Base-by-base conservation (phyloP, 371 early-diverging fungal genomes). In the Zopfochytrium polystomum region DNA sequence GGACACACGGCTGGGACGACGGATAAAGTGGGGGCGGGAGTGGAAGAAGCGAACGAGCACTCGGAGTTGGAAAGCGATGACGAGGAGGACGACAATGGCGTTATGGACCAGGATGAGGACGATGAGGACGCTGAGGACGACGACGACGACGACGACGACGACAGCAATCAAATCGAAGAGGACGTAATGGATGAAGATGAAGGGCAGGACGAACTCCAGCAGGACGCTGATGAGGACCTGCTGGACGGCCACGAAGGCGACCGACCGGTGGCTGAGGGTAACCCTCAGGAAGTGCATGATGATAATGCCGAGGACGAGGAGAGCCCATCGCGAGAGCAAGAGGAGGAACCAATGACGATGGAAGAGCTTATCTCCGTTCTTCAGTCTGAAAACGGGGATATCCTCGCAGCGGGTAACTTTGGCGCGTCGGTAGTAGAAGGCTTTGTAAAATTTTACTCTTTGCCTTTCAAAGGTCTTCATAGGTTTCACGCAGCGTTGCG, bases 331-430 rank as follows among this genome's bases (percentile, higher is more conserved):
- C 38, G 38, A n/a, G n/a, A 38, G 38, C 38, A 11, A 11, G 9
- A 9, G 22, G 15, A 35, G 55, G 13, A 13, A 30, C 32, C 48
- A 44, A 43, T 46, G 18, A 35, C 58, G 32, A 38, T 61, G 11
- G 33, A 26, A 7, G 66, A 70, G 35, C 62, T 71, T 30, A 20
- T 34, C 18, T 45, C 38, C n/a, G 23, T 34, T 4, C 49, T 71
- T 29, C 22, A 34, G 5, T 66, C 71, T 0, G 63, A 66, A 22
- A 71, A 71, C 33, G 65, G 66, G 15, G 71, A 71, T 44, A 52
- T 67, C 34, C 20, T 66, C 1, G 23, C 32, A 11, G 31, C 52
- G 31, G 71, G 71, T 66, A 33, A 27, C 23, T 31, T 13, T 22
- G 23, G 25, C 22, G 22, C n/a, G 4, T 5, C 1, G 6, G 13